These are phyloP conservation scores for Populus hybrid DNA, from an alignment of 441 rosid genomes.

Conservation along the genomic window DNA sequence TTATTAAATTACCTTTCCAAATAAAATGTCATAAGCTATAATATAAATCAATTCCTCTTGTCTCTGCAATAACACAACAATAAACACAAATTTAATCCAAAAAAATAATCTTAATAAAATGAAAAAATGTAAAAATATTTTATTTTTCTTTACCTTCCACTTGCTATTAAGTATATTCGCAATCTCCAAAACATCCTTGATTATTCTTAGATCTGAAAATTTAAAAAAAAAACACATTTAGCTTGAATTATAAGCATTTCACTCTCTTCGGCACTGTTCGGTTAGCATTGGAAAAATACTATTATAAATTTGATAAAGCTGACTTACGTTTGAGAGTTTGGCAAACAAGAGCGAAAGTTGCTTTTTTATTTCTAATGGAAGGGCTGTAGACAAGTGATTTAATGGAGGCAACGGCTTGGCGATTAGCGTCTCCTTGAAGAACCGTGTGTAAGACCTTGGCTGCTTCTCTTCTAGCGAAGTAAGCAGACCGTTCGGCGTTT, in stretches of 20 bases:
- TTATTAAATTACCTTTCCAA: constrained; percentile 60
- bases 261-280: not conserved
- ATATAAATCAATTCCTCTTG: constrained; percentile 69
- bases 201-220: constrained; percentile 58
- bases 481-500: constrained; percentile 65
- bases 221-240: not conserved
- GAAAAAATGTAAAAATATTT: not conserved
- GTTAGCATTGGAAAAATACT: not conserved
- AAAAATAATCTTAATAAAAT: not conserved
- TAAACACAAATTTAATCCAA: not conserved
- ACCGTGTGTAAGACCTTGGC: constrained; percentile 63
- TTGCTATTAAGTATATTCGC: constrained; percentile 54
- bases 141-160: constrained; percentile 60
- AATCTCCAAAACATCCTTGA: constrained; percentile 66
- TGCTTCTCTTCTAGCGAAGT: constrained; percentile 81
- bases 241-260: not conserved
- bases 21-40: constrained; percentile 66
- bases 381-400: constrained; percentile 82
- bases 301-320: not conserved
- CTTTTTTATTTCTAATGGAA: constrained; percentile 71
- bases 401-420: constrained; percentile 71
- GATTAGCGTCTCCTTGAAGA: constrained; percentile 75
- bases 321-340: constrained; percentile 76
- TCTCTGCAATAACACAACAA: constrained; percentile 39
- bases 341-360: constrained; percentile 88